These are phyloP conservation scores for Gossypium trilobum DNA, from an alignment of 441 rosid species.

Conservation along the genomic window DNA sequence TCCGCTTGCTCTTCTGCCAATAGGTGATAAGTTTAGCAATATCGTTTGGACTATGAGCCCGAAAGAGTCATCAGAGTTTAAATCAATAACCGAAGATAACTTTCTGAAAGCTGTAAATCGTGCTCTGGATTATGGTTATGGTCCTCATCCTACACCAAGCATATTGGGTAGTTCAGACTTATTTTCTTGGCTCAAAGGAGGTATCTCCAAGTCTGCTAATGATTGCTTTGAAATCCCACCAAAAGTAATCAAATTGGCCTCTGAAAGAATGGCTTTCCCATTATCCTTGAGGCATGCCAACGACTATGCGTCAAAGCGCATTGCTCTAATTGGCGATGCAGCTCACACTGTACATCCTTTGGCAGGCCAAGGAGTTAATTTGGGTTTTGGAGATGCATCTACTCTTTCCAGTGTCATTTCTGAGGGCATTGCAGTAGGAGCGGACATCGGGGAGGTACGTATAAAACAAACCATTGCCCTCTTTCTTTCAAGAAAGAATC, in stretches of 20 bases:
- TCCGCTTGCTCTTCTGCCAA: slow-evolving; percentile 80
- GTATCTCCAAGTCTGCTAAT: slow-evolving; percentile 30
- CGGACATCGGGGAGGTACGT: slow-evolving; percentile 77
- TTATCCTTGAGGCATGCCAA: slow-evolving; percentile 73
- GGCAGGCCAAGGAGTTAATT: slow-evolving; percentile 95
- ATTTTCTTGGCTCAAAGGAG: slow-evolving; percentile 57
- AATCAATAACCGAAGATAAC: slow-evolving; percentile 62
- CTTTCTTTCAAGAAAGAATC: neutral
- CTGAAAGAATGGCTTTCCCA: slow-evolving; percentile 80
- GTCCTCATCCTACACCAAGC: slow-evolving; percentile 64
- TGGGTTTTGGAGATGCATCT: slow-evolving; percentile 83
- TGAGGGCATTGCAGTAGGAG: slow-evolving; percentile 76
- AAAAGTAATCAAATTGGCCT: slow-evolving; percentile 61
- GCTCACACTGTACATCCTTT: slow-evolving; percentile 90
- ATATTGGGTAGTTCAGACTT: slow-evolving; percentile 24
- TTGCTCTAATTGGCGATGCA: slow-evolving; percentile 83
- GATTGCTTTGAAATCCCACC: slow-evolving; percentile 77
- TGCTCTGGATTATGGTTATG: slow-evolving; percentile 78
- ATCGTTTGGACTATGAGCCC: slow-evolving; percentile 94
- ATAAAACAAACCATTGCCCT: neutral
- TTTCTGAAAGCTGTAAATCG: slow-evolving; percentile 67
- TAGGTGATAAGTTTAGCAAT: slow-evolving; percentile 82
- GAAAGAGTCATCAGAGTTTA: slow-evolving; percentile 49
- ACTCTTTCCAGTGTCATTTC: slow-evolving; percentile 63
- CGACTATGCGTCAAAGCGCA: slow-evolving; percentile 52